Evolutionary conservation across 2,329 filamentous ascomycete genomes (phyloP).

Genomic region (Botrytis cinerea): DNA sequence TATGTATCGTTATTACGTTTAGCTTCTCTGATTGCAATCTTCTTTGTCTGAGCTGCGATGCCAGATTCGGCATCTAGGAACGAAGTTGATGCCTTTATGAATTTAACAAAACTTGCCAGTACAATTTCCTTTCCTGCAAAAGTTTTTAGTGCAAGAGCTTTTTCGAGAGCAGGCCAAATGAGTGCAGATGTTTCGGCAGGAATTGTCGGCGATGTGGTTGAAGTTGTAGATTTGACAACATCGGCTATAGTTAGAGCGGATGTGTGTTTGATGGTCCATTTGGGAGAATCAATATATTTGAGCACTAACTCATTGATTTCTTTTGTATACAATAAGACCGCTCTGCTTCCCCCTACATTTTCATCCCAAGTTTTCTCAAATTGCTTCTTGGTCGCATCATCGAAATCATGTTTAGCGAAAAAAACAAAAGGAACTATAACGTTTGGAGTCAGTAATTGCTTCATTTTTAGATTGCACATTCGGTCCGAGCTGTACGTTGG

Average conservation of each 20-base stretch:
- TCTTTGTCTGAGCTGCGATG: conserved; percentile 68
- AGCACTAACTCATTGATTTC: conserved; percentile 76
- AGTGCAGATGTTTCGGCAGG: conserved; percentile 59
- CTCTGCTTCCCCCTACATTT: conserved; percentile 81
- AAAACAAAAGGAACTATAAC: conserved; percentile 78
- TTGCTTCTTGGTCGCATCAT: conserved; percentile 76
- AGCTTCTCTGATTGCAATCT: conserved; percentile 81
- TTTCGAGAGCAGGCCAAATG: conserved; percentile 84
- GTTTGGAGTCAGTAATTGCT: background rate
- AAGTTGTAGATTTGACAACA: conserved; percentile 64
- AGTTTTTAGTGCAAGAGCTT: conserved; percentile 81
- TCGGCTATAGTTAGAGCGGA: conserved; percentile 79
- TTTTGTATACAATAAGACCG: conserved; percentile 77
- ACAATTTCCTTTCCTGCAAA: conserved; percentile 91
- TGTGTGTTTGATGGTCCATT: conserved; percentile 90
- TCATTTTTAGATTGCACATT: background rate
- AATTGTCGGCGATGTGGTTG: conserved; percentile 53
- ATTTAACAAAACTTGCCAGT: conserved; percentile 75
- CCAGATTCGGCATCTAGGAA: conserved; percentile 56
- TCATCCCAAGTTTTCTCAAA: conserved; percentile 87
- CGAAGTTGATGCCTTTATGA: conserved; percentile 64
- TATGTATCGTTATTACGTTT: conserved; percentile 90
- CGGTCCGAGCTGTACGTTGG: too few relatives aligned
- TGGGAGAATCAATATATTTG: conserved; percentile 71
- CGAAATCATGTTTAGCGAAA: conserved; percentile 80